Evolutionary conservation across 2,329 filamentous ascomycete species (phyloP), one percentile per base, ranked within the genome.

Genomic region (Arachnomyces sp.): DNA sequence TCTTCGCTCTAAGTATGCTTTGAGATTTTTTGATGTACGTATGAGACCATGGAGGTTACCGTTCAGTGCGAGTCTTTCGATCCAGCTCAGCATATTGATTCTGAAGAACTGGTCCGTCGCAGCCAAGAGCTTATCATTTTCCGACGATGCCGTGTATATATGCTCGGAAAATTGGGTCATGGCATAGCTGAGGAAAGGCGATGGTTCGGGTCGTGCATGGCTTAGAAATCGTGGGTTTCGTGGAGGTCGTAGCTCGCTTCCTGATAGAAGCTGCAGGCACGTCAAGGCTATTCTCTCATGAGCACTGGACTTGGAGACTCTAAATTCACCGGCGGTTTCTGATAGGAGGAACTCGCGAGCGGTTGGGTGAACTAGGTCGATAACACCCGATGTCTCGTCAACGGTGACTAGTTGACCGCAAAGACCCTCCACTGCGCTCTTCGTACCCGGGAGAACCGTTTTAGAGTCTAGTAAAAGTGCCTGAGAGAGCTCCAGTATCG

Each of bases 321-420:
- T 42, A 31, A 63, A 58, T 31, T 61, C 59, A 2, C 54, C 53
- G 54, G 45, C 0, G 52, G 35, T 6, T 45, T 39, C 4, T 39
- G 28, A 17, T 34, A 32, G 12, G n/a, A 50, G 29, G 35, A 49
- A 49, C 11, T 44, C 12, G 40, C 58, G 53, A 21, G 62, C 62
- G 7, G 64, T 67, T 39, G 61, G 53, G 43, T 69, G 66, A 17
- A 64, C 47, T 49, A 65, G 58, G 28, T 59, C 52, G 2, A n/a
- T n/a, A n/a, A 65, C 51, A 32, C 44, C 52, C 8, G 46, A 46
- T 7, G 46, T 45, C 15, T 52, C 55, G 44, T 66, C 61, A 12
- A 67, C 46, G n/a, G 49, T 44, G 4, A 66, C 59, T 17, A 67
- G 51, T 32, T 66, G 57, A 6, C 62, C 61, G 41, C 58, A 62